These are phyloP conservation scores for Cladosporium sp. DNA, from an alignment of 2,329 filamentous ascomycete species.

Conservation along the genomic window DNA sequence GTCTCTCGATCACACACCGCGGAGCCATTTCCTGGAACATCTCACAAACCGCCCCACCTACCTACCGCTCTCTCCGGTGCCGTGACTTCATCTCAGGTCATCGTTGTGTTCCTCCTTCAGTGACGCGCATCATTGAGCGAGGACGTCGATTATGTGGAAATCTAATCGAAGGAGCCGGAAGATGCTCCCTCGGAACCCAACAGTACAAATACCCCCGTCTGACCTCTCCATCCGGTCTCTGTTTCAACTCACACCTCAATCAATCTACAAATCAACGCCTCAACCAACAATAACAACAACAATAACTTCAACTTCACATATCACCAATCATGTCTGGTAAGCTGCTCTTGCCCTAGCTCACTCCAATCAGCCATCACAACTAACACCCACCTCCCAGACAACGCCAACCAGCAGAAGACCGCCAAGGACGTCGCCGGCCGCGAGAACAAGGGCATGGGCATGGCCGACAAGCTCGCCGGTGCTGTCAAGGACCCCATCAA, in stretches of 20 bases:
- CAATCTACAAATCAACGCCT: neutral
- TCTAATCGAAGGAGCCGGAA: neutral
- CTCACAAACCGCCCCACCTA: neutral
- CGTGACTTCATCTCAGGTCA: conserved; percentile 12
- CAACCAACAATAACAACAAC: too few relatives aligned
- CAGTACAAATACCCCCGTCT: neutral
- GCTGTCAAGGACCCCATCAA: conserved; percentile 12
- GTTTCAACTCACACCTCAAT: neutral
- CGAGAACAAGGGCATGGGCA: conserved; percentile 16
- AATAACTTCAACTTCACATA: neutral
- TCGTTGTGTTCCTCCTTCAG: neutral
- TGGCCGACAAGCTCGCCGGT: conserved; percentile 17
- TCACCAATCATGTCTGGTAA: neutral
- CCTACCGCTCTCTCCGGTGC: neutral
- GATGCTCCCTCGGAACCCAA: neutral
- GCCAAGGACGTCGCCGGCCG: conserved; percentile 19
- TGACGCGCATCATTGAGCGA: conserved; percentile 2
- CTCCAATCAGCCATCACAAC: neutral
- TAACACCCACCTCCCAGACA: neutral
- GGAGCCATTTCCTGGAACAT: neutral
- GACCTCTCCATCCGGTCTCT: neutral
- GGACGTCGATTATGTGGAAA: neutral
- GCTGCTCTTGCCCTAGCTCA: neutral
- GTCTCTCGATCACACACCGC: neutral
- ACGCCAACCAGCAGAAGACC: conserved; percentile 1